Evolutionary conservation across 2,329 filamentous ascomycete genomes (phyloP), one percentile per base, ranked within the genome.

Genomic region (Orbilia quercus): DNA sequence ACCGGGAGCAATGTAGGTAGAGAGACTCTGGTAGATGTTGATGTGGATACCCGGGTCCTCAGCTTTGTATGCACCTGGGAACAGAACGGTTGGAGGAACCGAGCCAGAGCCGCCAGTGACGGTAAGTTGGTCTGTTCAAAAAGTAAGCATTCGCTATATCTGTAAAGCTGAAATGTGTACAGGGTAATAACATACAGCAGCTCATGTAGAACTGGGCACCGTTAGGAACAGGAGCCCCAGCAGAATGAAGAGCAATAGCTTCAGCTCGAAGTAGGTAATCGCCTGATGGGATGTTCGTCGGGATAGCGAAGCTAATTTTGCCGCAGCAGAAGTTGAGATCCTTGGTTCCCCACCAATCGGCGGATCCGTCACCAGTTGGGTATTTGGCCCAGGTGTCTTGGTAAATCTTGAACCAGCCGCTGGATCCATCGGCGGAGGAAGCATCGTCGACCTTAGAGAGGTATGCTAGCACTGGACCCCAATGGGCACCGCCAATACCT

Each of bases 251-350:
- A 4, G 84, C 84, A 44, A 86, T 81, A 40, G 84, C 81, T 80
- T 87, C 85, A 44, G 84, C 82, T 57, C 85, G 82, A 78, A 87
- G 80, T 36, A 87, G 82, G 75, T 87, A 87, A 59, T 86, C 81
- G 44, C 85, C 85, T 1, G 83, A 80, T 2, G 84, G 83, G 67
- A 87, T 82, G 79, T 83, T 84, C 31, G 80, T 76, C 44, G 85
- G 85, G 67, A 87, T 79, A 72, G 79, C 80, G 38, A 73, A 73
- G 60, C 36, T 73, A 9, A 73, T 42, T 81, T 83, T 85, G 38
- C 84, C 81, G 62, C 80, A 82, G 66, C 80, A 80, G 74, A 64
- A 76, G 74, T 81, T 81, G 59, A 82, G 75, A 48, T 77, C 75
- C 55, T 80, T 78, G 51, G 84, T 84, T 25, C 82, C 84, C 84